Base-by-base conservation (phyloP, 805 yeast genomes). In the Cyberlindnera samutprakarnensis region DNA sequence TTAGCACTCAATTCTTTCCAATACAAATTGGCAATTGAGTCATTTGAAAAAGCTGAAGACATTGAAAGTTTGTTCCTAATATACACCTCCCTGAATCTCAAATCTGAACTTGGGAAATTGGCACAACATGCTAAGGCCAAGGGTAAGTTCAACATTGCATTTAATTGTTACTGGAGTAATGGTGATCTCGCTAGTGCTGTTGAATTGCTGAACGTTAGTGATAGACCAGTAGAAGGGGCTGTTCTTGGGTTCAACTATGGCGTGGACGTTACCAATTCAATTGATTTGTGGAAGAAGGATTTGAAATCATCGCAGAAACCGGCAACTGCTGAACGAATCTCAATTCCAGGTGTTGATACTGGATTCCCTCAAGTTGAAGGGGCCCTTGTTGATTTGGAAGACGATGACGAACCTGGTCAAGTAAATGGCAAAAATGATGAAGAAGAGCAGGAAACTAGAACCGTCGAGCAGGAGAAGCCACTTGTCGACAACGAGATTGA, bases 71-170 rank as follows among this genome's bases (percentile, higher is more conserved):
- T 92, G 47, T 70, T 92, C 43, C 70, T 90, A 44, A 58, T 92
- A 41, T 75, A 87, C 58, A 77, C 95, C 8, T 81, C 95, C 7
- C 70, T 88, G 30, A 88, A 85, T 53, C 69, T 85, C 56, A 65
- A 64, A 45, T 60, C 57, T 8, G 80, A 75, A 24, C 70, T 92
- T 41, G 54, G 61, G 14, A 61, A 64, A 34, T 67, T 90, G 23
- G 95, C 92, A 6, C 64, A 66, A 34, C 59, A 62, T 28, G 88
- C 95, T 30, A 75, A 70, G 45, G 61, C 55, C n/a, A 68, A 64
- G 27, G 96, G 96, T 30, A 80, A 80, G 54, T 84, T 76, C 59
- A 92, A 92, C 56, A 65, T 88, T 36, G 95, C 97, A 17, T 92
- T 87, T 66, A 86, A 84, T 53, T 81, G 95, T 10, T 76, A 77